phyloP scores from a whole-genome alignment of 2,329 filamentous ascomycete species.

The Celoporthe dispersa region DNA sequence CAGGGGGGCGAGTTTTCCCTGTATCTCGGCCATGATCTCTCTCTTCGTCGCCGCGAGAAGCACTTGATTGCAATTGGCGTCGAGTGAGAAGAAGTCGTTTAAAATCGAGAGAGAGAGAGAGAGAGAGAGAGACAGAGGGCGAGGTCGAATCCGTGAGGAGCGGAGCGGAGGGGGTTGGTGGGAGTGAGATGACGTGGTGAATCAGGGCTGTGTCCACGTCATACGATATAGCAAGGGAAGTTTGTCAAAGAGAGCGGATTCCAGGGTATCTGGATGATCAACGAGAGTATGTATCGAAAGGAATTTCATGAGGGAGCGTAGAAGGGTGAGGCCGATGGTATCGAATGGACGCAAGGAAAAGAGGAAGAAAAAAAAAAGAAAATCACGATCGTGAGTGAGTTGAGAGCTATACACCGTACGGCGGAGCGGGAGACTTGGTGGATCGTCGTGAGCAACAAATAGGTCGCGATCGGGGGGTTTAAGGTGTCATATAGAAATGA shows the following conservation, averaged over 20 bases:
- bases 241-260: slow-evolving; percentile 19
- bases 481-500: slow-evolving; percentile 19
- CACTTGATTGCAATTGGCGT: neutral
- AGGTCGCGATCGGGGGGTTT: neutral
- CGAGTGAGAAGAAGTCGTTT: neutral
- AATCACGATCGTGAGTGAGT: slow-evolving; percentile 13
- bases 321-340: slow-evolving; percentile 20
- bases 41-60: neutral
- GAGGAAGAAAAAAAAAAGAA: slow-evolving; percentile 1
- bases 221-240: slow-evolving; percentile 10
- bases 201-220: slow-evolving; percentile 9
- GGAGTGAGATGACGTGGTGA: neutral
- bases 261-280: slow-evolving; percentile 11
- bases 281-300: slow-evolving; percentile 19
- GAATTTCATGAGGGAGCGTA: neutral
- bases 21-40: slow-evolving; percentile 34
- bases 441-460: slow-evolving; percentile 14
- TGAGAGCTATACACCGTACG: no score
- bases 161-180: neutral
- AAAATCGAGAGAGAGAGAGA: neutral
- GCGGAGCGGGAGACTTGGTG: slow-evolving; percentile 20
- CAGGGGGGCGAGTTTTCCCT: slow-evolving; percentile 33
- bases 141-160: neutral
- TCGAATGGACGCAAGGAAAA: neutral
- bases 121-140: no score